phyloP scores from a whole-genome alignment of 1,139 yeast genomes.

The Saccharomyces hybrid region DNA sequence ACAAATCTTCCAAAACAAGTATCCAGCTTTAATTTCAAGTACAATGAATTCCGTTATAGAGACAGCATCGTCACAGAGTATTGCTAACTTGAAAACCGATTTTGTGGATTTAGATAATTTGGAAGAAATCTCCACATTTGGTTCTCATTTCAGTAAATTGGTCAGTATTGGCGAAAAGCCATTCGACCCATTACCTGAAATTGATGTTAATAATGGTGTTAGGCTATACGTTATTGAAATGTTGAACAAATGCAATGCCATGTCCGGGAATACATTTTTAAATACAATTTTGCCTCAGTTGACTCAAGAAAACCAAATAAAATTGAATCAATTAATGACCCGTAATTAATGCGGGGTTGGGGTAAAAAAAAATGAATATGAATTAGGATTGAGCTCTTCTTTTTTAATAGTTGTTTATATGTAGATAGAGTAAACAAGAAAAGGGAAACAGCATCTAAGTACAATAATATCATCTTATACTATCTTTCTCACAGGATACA shows the following conservation, averaged over 20 bases:
- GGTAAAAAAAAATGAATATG: neutral
- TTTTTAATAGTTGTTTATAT: neutral
- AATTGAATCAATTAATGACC: slow-evolving; percentile 28
- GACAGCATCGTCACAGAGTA: slow-evolving; percentile 35
- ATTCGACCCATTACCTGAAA: slow-evolving; percentile 60
- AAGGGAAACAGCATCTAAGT: neutral
- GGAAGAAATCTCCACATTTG: slow-evolving; percentile 54
- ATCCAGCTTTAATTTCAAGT: slow-evolving; percentile 40
- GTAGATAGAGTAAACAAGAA: neutral
- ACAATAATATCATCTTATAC: neutral
- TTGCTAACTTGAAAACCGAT: slow-evolving; percentile 31
- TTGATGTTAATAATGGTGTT: slow-evolving; percentile 36
- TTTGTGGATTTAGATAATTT: slow-evolving; percentile 35
- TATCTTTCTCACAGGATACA: neutral
- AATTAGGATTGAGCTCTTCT: neutral
- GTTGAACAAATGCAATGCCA: slow-evolving; percentile 28
- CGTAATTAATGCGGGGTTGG: slow-evolving; percentile 26
- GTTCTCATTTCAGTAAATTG: slow-evolving; percentile 73
- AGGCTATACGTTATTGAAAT: slow-evolving; percentile 34
- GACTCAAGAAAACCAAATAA: slow-evolving; percentile 34
- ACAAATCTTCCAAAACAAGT: slow-evolving; percentile 37
- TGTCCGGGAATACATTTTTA: slow-evolving; percentile 23
- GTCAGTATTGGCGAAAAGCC: slow-evolving; percentile 52
- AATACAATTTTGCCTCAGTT: slow-evolving; percentile 32
- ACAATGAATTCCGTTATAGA: slow-evolving; percentile 48